Evolutionary conservation across 495 filamentous ascomycete species (phyloP), one percentile per base, ranked within the genome.

Genomic region (Neurospora sp.): DNA sequence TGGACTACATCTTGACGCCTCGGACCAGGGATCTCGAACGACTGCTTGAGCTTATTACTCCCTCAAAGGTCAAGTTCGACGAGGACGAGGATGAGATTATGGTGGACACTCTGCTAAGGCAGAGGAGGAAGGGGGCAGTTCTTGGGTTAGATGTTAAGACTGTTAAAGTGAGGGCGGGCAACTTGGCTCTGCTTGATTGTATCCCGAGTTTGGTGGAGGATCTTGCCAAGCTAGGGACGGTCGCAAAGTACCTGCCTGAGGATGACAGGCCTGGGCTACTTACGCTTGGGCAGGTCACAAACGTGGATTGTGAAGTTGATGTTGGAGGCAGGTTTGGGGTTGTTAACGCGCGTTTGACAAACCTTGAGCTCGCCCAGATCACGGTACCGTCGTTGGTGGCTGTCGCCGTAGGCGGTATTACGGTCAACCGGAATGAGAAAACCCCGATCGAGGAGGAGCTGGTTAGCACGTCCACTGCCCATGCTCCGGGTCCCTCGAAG

Each of bases 241-340:
- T 98, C 37, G 88, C 96, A 14, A 98, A 97, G 77, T 98, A 98
- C 77, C 85, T 99, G 5, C 94, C 96, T 1, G 94, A 98, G 78
- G 96, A 98, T 82, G 95, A 98, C 74, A 89, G 96, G 1, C 96
- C 96, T 16, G 96, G 96, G 0, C 83, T 98, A 38, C 81, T 99
- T 41, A 94, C 91, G 8, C 82, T 98, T 18, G 84, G 86, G 11
- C 81, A 88, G n/a, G 77, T 97, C 48, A 86, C 89, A 69, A 85
- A 89, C 9, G 73, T 94, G 12, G 87, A 90, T 31, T 79, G 85
- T 20, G 76, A 86, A 23, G 82, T 92, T 18, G 86, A 90, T 59
- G 73, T 94, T 46, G 86, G 88, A 27, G 87, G 90, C 3, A 83
- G 84, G 39, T 83, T 98, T 59, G 96, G 96, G 0, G 80, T 82